Base-by-base conservation (phyloP, 148 eudicot genomes). In the Spergularia bocconei region DNA sequence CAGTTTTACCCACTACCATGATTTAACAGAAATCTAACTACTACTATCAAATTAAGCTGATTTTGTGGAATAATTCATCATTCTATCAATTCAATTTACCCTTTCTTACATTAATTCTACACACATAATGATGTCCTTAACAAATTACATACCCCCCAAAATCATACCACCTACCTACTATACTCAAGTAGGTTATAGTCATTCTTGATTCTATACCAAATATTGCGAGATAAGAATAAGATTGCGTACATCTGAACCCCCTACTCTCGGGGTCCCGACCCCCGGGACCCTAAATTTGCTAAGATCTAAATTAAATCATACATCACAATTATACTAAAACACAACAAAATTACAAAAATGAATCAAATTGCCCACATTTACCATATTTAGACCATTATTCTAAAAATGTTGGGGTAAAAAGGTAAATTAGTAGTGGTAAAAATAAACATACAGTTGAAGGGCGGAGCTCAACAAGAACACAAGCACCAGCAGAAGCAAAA, bases 401-500 rank as follows among this genome's bases (percentile, higher is more conserved):
- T 5, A 4, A 8, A 41, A 41, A 41, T 41, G 47, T 29, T 2
- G 33, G 33, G 33, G 1, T 0, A 33, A 62, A 12, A 41, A 50
- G 57, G 48, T 0, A 8, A 16, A 63, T 11, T 2, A 7, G 23
- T 8, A 41, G 44, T 6, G 14, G 17, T 11, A 0, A 8, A 8
- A 12, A 48, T 39, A 14, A 5, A 20, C 80, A 38, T 84, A 86
- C 89, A 12, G 87, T 84, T 54, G 60, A 59, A 17, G 85, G 84
- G 7, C 84, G 80, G 36, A 72, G 54, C 20, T 80, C 82, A 56
- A 75, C 79, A 14, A 84, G 87, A 7, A 84, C 87, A 77, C 85
- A 78, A 72, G 87, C 85, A 13, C 84, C 84, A 21, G 85, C 87
- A 0, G 89, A 82, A 19, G 87, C 89, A 51, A 86, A 86, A 54